phyloP scores from a whole-genome alignment of 768 basidiomycete genomes.

The Tylopilus felleus region DNA sequence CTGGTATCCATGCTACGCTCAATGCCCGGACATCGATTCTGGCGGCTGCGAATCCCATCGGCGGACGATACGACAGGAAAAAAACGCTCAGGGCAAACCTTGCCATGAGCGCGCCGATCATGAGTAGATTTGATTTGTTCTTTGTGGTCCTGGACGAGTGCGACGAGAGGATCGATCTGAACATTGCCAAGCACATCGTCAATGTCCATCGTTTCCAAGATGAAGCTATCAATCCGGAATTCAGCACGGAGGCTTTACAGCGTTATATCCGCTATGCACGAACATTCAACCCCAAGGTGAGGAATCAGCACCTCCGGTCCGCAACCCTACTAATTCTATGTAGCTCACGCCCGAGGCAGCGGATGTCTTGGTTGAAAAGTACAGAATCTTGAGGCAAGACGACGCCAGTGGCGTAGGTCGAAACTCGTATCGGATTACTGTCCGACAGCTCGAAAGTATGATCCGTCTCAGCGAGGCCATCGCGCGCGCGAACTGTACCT shows the following conservation, averaged over 20 bases:
- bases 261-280: constrained; percentile 95
- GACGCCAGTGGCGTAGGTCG: constrained; percentile 83
- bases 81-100: constrained; percentile 88
- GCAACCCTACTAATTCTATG: constrained; percentile 3
- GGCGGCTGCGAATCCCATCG: constrained; percentile 97
- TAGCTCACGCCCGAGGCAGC: constrained; percentile 93
- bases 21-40: constrained; percentile 97
- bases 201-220: constrained; percentile 96
- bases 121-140: constrained; percentile 98
- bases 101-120: constrained; percentile 97
- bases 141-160: constrained; percentile 98
- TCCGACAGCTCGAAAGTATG: constrained; percentile 98
- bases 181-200: constrained; percentile 95
- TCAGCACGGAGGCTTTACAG: constrained; percentile 94
- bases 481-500: constrained; percentile 92
- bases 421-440: constrained; percentile 96
- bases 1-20: constrained; percentile 96
- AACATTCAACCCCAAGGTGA: constrained; percentile 95
- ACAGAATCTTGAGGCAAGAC: constrained; percentile 86
- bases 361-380: constrained; percentile 92
- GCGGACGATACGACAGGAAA: constrained; percentile 95
- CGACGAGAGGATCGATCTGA: constrained; percentile 86
- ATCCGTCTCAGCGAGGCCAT: constrained; percentile 97
- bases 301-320: not conserved
- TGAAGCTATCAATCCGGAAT: constrained; percentile 93